Base-by-base conservation (phyloP, 2,329 filamentous ascomycete species). In the Helotiales sp. region DNA sequence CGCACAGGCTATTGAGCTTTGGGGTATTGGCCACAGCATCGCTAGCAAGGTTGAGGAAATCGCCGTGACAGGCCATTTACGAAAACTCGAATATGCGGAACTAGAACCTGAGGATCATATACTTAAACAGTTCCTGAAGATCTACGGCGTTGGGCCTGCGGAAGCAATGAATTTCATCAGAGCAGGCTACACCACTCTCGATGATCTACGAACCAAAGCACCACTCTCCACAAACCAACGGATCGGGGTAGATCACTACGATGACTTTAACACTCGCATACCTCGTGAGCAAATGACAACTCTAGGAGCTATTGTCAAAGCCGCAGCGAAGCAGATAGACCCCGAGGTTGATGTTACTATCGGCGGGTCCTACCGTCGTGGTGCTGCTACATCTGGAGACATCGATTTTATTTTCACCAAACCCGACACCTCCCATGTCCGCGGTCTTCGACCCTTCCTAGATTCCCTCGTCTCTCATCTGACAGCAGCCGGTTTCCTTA, bases 21-120 rank as follows among this genome's bases (percentile, higher is more conserved):
- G 85, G 0, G 82, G 80, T 57, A 85, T 97, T 33, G 93, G 93
- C 7, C 67, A 78, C 10, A 82, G 90, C 1, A 76, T 97, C 1
- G 92, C 92, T 0, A 78, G 82, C 25, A 96, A 96, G 72, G 95
- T 98, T 62, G 90, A 95, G 67, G 93, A 97, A 70, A 96, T 97
- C 42, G 90, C 85, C 2, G 79, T 80, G 36, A 96, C 91, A 0
- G 82, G 91, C 66, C 79, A 80, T 25, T 81, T 97, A 0, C 82
- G 82, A 40, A 82, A 88, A 34, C 79, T 97, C 0, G 88, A 96
- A 31, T 84, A 87, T 65, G 84, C 89, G 0, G 81, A 82, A 54
- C 73, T 79, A 2, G 88, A 96, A 47, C 83, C 88, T 0, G 77
- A 80, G n/a, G 85, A 91, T 62, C 74, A 79, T 15, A 74, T 84